These are phyloP conservation scores for Cordyceps pruinosa DNA, from an alignment of 2,329 filamentous ascomycete genomes.

Conservation along the genomic window DNA sequence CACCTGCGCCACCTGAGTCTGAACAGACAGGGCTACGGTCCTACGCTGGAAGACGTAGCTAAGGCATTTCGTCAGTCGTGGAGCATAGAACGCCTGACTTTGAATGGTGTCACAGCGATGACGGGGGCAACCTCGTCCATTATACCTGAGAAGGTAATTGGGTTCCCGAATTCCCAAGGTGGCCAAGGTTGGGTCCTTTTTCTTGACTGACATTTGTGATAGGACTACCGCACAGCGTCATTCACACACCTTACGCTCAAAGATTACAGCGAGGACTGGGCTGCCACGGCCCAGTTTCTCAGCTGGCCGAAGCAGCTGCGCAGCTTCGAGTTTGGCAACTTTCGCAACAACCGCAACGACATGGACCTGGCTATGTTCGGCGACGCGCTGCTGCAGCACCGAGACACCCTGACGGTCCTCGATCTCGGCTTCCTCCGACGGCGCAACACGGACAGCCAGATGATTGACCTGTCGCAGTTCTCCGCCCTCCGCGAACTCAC, in stretches of 20 bases:
- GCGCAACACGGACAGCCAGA: neutral
- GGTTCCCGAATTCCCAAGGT: no score
- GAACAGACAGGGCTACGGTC: neutral
- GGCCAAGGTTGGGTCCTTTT: no score
- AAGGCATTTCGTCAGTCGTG: neutral
- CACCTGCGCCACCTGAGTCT: neutral
- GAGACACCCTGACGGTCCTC: neutral
- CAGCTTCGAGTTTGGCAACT: constrained; percentile 3
- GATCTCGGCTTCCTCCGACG: neutral
- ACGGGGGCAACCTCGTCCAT: neutral
- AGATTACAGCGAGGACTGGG: constrained; percentile 1
- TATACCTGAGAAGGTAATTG: neutral
- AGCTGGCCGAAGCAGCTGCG: neutral
- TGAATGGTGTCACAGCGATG: neutral
- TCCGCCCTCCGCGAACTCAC: neutral
- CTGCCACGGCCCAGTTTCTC: neutral
- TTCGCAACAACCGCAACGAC: constrained; percentile 1
- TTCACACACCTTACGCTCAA: neutral
- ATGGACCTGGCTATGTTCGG: constrained; percentile 3
- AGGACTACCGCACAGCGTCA: neutral
- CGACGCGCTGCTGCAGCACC: neutral
- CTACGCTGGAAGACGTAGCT: neutral
- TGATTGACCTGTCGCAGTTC: neutral
- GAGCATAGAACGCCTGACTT: neutral
- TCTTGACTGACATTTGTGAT: neutral